phyloP scores from a whole-genome alignment of 2,329 filamentous ascomycete species.

The Pestalotiopsis sp. region DNA sequence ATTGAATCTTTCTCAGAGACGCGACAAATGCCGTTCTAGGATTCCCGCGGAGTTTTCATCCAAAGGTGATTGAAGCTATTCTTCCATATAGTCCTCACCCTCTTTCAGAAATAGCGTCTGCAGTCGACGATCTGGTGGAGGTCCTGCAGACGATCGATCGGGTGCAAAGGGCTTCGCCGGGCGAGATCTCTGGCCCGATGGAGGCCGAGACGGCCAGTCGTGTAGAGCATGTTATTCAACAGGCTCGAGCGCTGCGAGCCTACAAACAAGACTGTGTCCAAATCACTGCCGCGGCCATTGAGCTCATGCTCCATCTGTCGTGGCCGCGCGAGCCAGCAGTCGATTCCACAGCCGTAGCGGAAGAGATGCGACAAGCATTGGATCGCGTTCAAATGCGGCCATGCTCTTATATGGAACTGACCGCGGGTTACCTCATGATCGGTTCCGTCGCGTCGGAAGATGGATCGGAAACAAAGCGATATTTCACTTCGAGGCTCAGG shows the following conservation, averaged over 20 bases:
- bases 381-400: slow-evolving; percentile 16
- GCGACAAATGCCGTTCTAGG: neutral
- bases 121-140: neutral
- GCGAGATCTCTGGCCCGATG: neutral
- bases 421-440: slow-evolving; percentile 25
- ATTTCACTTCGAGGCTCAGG: slow-evolving; percentile 22
- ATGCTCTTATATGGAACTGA: slow-evolving; percentile 26
- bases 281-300: slow-evolving; percentile 17
- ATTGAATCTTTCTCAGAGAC: neutral
- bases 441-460: slow-evolving; percentile 24
- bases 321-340: slow-evolving; percentile 14
- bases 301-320: slow-evolving; percentile 25
- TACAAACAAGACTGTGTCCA: slow-evolving; percentile 1
- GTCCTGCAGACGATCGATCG: neutral
- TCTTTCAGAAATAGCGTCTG: neutral
- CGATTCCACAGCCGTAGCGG: slow-evolving; percentile 17
- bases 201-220: neutral
- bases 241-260: neutral
- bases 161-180: neutral
- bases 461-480: slow-evolving; percentile 21
- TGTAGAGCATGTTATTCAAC: neutral
- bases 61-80: neutral
- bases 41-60: slow-evolving; percentile 2
- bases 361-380: slow-evolving; percentile 21
- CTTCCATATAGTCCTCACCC: neutral